Evolutionary conservation across 2,329 filamentous ascomycete genomes (phyloP).

Genomic region (Passalora sequoiae): DNA sequence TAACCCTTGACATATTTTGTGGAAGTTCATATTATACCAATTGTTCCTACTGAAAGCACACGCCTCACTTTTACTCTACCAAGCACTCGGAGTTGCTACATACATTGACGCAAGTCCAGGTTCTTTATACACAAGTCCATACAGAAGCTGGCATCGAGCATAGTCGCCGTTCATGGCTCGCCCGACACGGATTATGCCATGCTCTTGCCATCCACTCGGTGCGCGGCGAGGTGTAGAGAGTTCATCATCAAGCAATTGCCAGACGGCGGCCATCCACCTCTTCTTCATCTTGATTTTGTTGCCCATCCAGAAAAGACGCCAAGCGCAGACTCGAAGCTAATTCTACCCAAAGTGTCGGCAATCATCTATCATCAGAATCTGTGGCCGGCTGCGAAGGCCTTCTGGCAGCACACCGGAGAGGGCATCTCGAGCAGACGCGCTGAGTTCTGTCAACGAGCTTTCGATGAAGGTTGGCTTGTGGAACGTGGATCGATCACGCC

Average conservation of each 20-base stretch:
- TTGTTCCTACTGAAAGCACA: slow-evolving; percentile 7
- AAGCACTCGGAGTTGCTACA: not conserved
- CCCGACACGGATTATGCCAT: slow-evolving; percentile 61
- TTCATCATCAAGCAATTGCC: slow-evolving; percentile 64
- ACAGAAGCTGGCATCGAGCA: slow-evolving; percentile 62
- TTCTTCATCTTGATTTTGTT: slow-evolving; percentile 58
- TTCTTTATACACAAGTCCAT: slow-evolving; percentile 92
- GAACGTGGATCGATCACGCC: slow-evolving; percentile 40
- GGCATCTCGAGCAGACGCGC: slow-evolving; percentile 86
- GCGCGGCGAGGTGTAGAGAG: slow-evolving; percentile 66
- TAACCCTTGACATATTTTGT: slow-evolving; percentile 2
- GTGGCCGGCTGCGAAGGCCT: slow-evolving; percentile 76
- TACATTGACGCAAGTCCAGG: too few relatives aligned
- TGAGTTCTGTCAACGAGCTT: slow-evolving; percentile 76
- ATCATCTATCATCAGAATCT: slow-evolving; percentile 65
- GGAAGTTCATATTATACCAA: slow-evolving; percentile 6
- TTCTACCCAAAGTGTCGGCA: slow-evolving; percentile 43
- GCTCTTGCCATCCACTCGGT: slow-evolving; percentile 69
- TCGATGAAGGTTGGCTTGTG: slow-evolving; percentile 63
- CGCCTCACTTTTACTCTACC: not conserved
- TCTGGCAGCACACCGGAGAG: slow-evolving; percentile 95
- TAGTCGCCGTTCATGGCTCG: slow-evolving; percentile 60
- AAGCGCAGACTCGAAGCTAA: slow-evolving; percentile 39
- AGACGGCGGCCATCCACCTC: slow-evolving; percentile 44
- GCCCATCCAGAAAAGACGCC: slow-evolving; percentile 52